Evolutionary conservation across 208 protist genomes (phyloP).

Genomic region (Leishmania mexicana): DNA sequence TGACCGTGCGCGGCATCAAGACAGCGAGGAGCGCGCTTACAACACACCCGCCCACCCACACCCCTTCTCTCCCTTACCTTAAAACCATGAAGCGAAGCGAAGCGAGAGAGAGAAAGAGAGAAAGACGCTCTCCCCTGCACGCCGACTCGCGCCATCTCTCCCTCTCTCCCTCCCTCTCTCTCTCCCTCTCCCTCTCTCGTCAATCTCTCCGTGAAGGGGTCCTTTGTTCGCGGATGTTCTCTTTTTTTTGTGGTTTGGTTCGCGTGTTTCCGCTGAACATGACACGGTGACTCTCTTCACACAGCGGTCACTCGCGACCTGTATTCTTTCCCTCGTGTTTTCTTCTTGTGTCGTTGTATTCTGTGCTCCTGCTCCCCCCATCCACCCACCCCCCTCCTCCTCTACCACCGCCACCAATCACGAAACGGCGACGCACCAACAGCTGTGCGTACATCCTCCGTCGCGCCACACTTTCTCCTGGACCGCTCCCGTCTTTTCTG

Average conservation of each 20-base stretch:
- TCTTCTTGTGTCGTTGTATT: no score
- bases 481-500: not conserved
- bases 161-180: not conserved
- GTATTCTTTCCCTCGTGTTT: not conserved
- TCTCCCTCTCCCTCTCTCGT: not conserved
- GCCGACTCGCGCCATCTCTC: not conserved
- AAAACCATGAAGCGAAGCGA: not conserved
- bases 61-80: not conserved
- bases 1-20: no score
- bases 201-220: not conserved
- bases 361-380: not conserved
- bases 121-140: not conserved
- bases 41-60: no score
- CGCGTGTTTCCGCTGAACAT: not conserved
- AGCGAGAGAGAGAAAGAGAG: no score
- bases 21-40: no score
- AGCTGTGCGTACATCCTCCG: not conserved
- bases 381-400: no score
- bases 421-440: not conserved
- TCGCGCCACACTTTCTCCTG: not conserved
- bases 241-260: no score
- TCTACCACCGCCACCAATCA: not conserved
- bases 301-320: not conserved
- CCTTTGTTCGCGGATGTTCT: not conserved
- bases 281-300: not conserved